Base-by-base conservation (phyloP, 192 early-diverging fungal genomes). In the Coemansia sp. region DNA sequence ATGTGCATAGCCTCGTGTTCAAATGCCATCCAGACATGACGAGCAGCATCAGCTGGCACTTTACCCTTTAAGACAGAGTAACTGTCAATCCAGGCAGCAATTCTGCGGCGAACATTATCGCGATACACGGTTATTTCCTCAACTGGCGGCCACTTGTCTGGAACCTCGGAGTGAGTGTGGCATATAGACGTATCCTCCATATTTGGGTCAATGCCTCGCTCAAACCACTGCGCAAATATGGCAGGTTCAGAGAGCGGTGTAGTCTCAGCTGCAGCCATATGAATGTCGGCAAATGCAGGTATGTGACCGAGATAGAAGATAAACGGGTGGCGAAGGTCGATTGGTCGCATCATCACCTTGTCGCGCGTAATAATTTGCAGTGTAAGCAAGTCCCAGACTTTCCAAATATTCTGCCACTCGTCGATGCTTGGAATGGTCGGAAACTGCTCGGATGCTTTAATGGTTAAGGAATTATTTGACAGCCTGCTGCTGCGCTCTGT, bases 1-100 rank as follows among this genome's bases (percentile, higher is more conserved):
- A 94, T 71, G 61, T 97, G 95, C 93, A 95, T 90, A 1, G 89
- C 93, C 62, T 97, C 91, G 69, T 97, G 95, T 71, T 97, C 95
- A 81, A 90, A 95, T 11, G 83, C 80, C 93, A 97, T 94, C 85
- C 86, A 93, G 21, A 95, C 26, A 14, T 87, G 85, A 19, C 92
- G 82, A 5, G 80, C 86, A 23, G 59, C 64, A 16, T 63, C 54
- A 10, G 50, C 64, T 12, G 63, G 29, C 11, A 39, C 43, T 1
- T 23, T 8, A 5, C 56, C 39, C 14, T 49, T 21, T 2, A 22
- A 51, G 48, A 26, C 57, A 52, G 66, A 61, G 54, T 72, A 66
- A 45, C 23, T 49, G 2, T 27, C 47, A 7, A 93, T 47, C 39
- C 91, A 68, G 22, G 52, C 31, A 8, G 62, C 23, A 0, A 92